Percentiles rank a stretch among this genome's conserved stretches.
phyloP scores from a whole-genome alignment of 2,329 filamentous ascomycete species.

The Calonectria montana region DNA sequence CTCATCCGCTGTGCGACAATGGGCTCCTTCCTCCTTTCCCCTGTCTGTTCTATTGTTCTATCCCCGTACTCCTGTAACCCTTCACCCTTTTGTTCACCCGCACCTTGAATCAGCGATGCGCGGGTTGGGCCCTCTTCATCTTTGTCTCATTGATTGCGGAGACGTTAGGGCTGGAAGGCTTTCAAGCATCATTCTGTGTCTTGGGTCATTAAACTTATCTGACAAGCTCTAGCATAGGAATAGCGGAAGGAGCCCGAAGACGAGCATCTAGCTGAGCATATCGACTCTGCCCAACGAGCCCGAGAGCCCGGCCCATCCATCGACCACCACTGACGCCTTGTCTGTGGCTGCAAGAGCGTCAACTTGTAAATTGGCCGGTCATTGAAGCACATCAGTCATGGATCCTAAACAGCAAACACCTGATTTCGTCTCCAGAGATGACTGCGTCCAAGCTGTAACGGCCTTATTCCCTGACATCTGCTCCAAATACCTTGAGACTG shows the following conservation, averaged over 20 bases:
- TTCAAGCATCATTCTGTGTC: not conserved
- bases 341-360: not conserved
- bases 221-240: constrained; percentile 1
- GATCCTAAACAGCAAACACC: constrained; percentile 2
- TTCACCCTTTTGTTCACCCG: not conserved
- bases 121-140: not conserved
- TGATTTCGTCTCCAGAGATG: constrained; percentile 10
- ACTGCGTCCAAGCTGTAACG: constrained; percentile 29
- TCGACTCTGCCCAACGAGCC: not conserved
- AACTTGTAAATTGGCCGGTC: not conserved
- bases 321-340: not conserved
- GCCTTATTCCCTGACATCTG: constrained; percentile 60
- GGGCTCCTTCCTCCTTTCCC: not conserved
- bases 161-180: not conserved
- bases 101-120: not conserved
- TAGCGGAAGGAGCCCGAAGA: not conserved
- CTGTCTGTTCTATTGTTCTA: constrained; percentile 1
- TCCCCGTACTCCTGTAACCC: not conserved
- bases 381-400: constrained; percentile 16
- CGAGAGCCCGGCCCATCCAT: not conserved
- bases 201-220: constrained; percentile 19
- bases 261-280: not conserved
- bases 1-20: not conserved
- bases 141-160: not conserved
- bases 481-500: constrained; percentile 47